These are phyloP conservation scores for Papiliotrema terrestris DNA, from an alignment of 1,284 basidiomycete species.

Conservation along the genomic window DNA sequence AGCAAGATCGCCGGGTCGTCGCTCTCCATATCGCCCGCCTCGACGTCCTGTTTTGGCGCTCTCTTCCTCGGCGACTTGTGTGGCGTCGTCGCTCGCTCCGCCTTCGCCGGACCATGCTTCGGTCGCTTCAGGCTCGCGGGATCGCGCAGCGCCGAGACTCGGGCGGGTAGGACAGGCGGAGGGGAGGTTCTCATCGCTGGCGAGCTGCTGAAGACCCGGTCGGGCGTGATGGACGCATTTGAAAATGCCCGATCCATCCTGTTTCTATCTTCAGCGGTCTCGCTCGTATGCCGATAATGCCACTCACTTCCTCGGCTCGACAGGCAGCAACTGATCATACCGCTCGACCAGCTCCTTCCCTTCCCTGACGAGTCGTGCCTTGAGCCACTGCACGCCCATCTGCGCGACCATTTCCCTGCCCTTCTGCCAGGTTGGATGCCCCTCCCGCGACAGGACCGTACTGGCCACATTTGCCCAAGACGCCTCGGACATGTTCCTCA, in stretches of 20 bases:
- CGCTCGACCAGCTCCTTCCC: slow-evolving; percentile 42
- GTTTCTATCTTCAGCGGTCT: background rate
- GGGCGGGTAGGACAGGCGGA: slow-evolving; percentile 23
- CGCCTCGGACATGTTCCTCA: slow-evolving; percentile 52
- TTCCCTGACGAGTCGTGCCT: slow-evolving; percentile 34
- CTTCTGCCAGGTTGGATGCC: slow-evolving; percentile 20
- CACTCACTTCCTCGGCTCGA: slow-evolving; percentile 31
- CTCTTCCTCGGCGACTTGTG: background rate
- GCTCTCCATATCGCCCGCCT: background rate
- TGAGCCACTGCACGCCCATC: slow-evolving; percentile 39
- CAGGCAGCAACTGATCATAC: slow-evolving; percentile 36
- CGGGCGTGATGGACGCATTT: slow-evolving; percentile 4
- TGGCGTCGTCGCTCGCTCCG: background rate
- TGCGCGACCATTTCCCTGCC: slow-evolving; percentile 31
- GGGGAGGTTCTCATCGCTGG: slow-evolving; percentile 13
- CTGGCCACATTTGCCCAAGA: slow-evolving; percentile 29
- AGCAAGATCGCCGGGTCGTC: slow-evolving; percentile 1
- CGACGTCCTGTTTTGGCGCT: background rate
- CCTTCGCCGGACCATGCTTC: background rate
- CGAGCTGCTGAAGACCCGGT: slow-evolving; percentile 2
- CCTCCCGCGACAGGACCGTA: slow-evolving; percentile 19
- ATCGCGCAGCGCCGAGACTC: slow-evolving; percentile 32
- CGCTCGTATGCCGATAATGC: background rate
- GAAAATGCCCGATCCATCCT: background rate
- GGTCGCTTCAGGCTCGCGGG: slow-evolving; percentile 9